phyloP scores from a whole-genome alignment of 768 basidiomycete genomes.

The Tulasnella sp. region DNA sequence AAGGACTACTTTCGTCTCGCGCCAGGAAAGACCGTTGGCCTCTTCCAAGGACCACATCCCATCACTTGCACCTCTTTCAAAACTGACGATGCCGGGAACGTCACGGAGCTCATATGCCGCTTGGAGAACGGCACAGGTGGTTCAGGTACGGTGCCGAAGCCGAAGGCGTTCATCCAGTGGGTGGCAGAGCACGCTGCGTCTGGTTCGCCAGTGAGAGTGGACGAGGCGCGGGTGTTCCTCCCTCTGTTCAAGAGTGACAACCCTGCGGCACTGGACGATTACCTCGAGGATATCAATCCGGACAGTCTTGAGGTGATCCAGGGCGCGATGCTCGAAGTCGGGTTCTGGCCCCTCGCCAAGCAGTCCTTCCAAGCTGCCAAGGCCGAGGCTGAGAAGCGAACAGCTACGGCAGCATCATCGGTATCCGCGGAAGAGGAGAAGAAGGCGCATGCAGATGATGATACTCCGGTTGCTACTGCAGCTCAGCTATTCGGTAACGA shows the following conservation, averaged over 20 bases:
- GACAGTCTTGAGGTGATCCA: slow-evolving; percentile 69
- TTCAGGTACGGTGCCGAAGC: slow-evolving; percentile 43
- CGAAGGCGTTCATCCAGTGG: slow-evolving; percentile 95
- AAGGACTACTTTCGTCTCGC: slow-evolving; percentile 96
- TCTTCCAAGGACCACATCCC: slow-evolving; percentile 86
- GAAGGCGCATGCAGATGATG: slow-evolving; percentile 29
- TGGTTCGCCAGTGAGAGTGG: slow-evolving; percentile 70
- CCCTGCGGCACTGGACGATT: slow-evolving; percentile 63
- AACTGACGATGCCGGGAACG: slow-evolving; percentile 57
- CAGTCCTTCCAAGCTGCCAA: slow-evolving; percentile 51
- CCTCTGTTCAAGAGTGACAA: slow-evolving; percentile 91
- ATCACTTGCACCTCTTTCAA: slow-evolving; percentile 89
- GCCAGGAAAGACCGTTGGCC: slow-evolving; percentile 92
- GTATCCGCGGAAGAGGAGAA: slow-evolving; percentile 24
- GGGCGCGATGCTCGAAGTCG: slow-evolving; percentile 76
- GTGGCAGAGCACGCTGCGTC: slow-evolving; percentile 73
- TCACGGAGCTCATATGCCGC: slow-evolving; percentile 66
- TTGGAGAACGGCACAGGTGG: slow-evolving; percentile 54
- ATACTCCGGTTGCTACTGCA: slow-evolving; percentile 58
- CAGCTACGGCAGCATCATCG: slow-evolving; percentile 35
- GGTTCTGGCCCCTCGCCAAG: slow-evolving; percentile 78
- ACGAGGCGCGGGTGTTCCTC: slow-evolving; percentile 88
- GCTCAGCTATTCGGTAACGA: slow-evolving; percentile 83
- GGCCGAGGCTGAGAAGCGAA: slow-evolving; percentile 41
- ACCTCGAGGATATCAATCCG: slow-evolving; percentile 69